Percentiles rank a stretch among this genome's conserved stretches.
phyloP scores from a whole-genome alignment of 768 basidiomycete genomes.

The Tubosaeta sp. region DNA sequence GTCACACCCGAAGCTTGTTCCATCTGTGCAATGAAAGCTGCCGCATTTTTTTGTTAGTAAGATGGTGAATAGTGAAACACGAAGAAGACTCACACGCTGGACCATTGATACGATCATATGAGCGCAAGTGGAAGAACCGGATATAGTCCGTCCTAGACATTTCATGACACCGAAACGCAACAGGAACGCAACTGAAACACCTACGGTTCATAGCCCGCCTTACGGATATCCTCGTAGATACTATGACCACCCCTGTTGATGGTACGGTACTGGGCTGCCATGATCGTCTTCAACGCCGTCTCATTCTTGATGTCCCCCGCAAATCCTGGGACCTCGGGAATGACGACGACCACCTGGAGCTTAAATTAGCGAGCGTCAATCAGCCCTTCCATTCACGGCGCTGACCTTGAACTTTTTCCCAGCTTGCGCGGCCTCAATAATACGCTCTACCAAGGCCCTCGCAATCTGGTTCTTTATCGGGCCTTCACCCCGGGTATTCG shows the following conservation, averaged over 20 bases:
- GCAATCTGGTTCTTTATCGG: slow-evolving; percentile 83
- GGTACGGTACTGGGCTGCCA: slow-evolving; percentile 84
- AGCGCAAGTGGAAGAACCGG: slow-evolving; percentile 86
- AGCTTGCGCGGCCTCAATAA: slow-evolving; percentile 70
- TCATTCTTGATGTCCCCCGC: slow-evolving; percentile 75
- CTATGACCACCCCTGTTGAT: slow-evolving; percentile 88
- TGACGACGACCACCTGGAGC: slow-evolving; percentile 71
- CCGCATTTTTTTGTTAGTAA: slow-evolving; percentile 19
- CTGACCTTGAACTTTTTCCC: slow-evolving; percentile 74
- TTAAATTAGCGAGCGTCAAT: background rate
- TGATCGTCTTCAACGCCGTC: slow-evolving; percentile 66
- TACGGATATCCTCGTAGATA: slow-evolving; percentile 79
- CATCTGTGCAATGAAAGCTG: slow-evolving; percentile 59
- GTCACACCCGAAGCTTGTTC: slow-evolving; percentile 71
- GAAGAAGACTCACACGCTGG: slow-evolving; percentile 46
- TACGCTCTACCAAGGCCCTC: slow-evolving; percentile 75
- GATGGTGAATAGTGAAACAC: slow-evolving; percentile 3
- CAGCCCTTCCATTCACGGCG: background rate
- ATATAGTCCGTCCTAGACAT: slow-evolving; percentile 70
- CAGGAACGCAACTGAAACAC: slow-evolving; percentile 20
- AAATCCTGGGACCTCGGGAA: slow-evolving; percentile 92
- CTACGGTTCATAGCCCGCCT: slow-evolving; percentile 75
- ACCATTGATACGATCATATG: slow-evolving; percentile 88
- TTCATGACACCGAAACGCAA: background rate
- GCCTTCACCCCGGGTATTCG: slow-evolving; percentile 58